A percentile compares a stretch with the other conserved stretches of the same genome.
Conservation (phyloP, 2,329 filamentous ascomycete species). For the Colletotrichum coccodes region DNA sequence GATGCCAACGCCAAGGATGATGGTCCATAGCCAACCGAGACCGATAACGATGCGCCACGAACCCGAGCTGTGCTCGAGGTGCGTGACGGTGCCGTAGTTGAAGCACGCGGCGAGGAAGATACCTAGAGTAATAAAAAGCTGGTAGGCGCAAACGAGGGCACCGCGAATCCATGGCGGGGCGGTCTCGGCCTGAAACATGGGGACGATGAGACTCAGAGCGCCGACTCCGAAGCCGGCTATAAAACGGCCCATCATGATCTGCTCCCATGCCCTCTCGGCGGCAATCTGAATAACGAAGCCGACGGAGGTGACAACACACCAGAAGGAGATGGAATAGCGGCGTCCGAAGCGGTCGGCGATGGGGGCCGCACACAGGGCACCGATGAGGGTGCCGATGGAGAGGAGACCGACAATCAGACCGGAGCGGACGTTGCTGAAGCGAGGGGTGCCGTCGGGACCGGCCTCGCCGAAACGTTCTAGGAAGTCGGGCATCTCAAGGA, state of each 20-base stretch:
- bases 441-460: constrained; percentile 47
- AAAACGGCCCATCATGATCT: constrained; percentile 73
- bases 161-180: constrained; percentile 74
- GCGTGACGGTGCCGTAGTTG: constrained; percentile 65
- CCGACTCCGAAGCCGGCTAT: constrained; percentile 76
- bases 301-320: constrained; percentile 68
- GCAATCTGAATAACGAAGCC: constrained; percentile 77
- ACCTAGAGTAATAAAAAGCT: constrained; percentile 78
- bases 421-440: constrained; percentile 63
- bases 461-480: constrained; percentile 59
- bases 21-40: constrained; percentile 61
- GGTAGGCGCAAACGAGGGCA: constrained; percentile 73
- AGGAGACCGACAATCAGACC: constrained; percentile 69
- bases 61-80: constrained; percentile 55
- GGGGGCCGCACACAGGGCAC: constrained; percentile 68
- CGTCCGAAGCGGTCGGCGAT: constrained; percentile 74
- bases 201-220: constrained; percentile 70
- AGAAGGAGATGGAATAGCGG: constrained; percentile 69
- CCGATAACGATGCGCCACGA: constrained; percentile 71
- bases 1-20: constrained; percentile 59
- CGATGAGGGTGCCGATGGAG: constrained; percentile 69
- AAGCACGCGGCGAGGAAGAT: constrained; percentile 69
- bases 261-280: constrained; percentile 65
- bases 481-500: constrained; percentile 69
- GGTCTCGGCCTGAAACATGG: constrained; percentile 81